A percentile compares a stretch with the other conserved stretches of the same genome.
These are phyloP conservation scores for Diaporthe sp. DNA, from an alignment of 2,329 filamentous ascomycete genomes.

Conservation along the genomic window DNA sequence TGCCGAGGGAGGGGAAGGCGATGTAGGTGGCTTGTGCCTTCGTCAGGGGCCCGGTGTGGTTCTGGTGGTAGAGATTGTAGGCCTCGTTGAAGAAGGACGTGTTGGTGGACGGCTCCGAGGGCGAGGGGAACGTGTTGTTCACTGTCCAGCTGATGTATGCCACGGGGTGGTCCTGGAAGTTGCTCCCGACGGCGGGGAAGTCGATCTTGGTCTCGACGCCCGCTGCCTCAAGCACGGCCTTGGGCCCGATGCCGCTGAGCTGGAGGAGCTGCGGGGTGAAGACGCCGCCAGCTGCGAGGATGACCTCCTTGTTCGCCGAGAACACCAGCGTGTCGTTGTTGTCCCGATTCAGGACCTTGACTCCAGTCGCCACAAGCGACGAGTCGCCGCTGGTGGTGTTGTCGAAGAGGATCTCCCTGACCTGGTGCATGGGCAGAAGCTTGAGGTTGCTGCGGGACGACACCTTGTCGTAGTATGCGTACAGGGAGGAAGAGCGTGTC, in stretches of 20 bases:
- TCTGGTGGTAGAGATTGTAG: conserved; percentile 20
- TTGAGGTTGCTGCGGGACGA: conserved; percentile 6
- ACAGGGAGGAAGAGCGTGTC: conserved; percentile 14
- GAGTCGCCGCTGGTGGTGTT: conserved; percentile 1
- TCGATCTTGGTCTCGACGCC: conserved; percentile 18
- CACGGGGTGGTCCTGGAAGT: conserved; percentile 9
- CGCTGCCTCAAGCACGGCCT: neutral
- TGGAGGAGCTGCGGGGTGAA: conserved; percentile 10
- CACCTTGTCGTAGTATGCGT: conserved; percentile 16
- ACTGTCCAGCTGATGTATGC: conserved; percentile 21
- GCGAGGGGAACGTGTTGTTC: neutral
- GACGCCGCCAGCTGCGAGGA: conserved; percentile 14
- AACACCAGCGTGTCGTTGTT: conserved; percentile 6
- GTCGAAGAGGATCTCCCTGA: conserved; percentile 3
- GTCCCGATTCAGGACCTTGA: neutral
- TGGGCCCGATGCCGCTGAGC: conserved; percentile 15
- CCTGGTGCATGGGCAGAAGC: conserved; percentile 5
- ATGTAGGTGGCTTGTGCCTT: conserved; percentile 27
- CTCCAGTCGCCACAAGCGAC: conserved; percentile 4
- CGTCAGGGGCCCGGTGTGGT: neutral
- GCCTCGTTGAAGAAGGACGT: conserved; percentile 13
- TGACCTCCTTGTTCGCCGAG: conserved; percentile 6
- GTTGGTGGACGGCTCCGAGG: conserved; percentile 9
- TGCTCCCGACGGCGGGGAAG: neutral
- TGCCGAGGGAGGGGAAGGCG: neutral